Evolutionary conservation across 176 grass and related monocot species (phyloP).

Genomic region (Dendrocalamus sinicus): DNA sequence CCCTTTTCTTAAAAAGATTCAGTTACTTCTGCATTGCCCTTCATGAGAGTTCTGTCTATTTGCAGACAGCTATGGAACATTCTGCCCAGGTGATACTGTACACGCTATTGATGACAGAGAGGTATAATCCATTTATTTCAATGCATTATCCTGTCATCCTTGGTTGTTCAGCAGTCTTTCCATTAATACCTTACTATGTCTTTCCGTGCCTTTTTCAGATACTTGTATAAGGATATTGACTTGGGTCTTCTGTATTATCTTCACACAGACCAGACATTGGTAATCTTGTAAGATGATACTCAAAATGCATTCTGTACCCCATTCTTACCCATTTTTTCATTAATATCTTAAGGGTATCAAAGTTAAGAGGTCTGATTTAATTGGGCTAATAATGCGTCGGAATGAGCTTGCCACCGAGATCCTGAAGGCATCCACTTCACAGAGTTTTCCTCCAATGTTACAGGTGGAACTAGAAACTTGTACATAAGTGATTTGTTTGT

Average conservation of each 20-base stretch:
- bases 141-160: slow-evolving; percentile 24
- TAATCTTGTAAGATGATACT: slow-evolving; percentile 56
- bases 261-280: slow-evolving; percentile 84
- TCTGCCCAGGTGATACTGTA: slow-evolving; percentile 92
- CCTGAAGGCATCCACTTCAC: slow-evolving; percentile 75
- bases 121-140: slow-evolving; percentile 50
- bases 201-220: slow-evolving; percentile 65
- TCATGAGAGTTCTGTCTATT: slow-evolving; percentile 28
- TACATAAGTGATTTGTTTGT: slow-evolving; percentile 14
- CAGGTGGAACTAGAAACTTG: slow-evolving; percentile 54
- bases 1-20: slow-evolving; percentile 7
- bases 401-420: slow-evolving; percentile 96
- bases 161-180: slow-evolving; percentile 39
- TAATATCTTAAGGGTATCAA: slow-evolving; percentile 78
- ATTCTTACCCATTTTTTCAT: slow-evolving; percentile 33
- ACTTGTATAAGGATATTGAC: slow-evolving; percentile 80
- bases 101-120: slow-evolving; percentile 90
- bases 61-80: slow-evolving; percentile 85
- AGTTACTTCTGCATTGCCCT: slow-evolving; percentile 33
- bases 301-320: slow-evolving; percentile 33
- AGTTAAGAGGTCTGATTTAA: slow-evolving; percentile 78
- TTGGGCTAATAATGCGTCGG: slow-evolving; percentile 91
- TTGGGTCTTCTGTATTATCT: slow-evolving; percentile 95
- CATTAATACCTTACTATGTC: slow-evolving; percentile 20
- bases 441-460: slow-evolving; percentile 80